Evolutionary conservation across 2,329 filamentous ascomycete species (phyloP).

Genomic region (Diaporthe batatas): DNA sequence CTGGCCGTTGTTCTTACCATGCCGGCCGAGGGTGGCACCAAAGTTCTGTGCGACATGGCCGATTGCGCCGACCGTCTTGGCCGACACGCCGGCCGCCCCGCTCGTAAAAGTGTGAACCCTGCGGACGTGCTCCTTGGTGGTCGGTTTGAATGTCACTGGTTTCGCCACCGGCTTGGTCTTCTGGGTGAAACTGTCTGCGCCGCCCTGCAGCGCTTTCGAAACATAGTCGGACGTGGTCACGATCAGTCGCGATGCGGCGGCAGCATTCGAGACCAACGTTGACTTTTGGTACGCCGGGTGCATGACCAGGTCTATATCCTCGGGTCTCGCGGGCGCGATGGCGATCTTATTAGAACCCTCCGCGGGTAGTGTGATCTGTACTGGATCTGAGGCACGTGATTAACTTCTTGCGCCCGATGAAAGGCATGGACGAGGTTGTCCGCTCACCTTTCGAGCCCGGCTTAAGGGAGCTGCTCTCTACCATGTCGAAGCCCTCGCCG

Average conservation of each 20-base stretch:
- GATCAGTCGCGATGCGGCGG: conserved; percentile 89
- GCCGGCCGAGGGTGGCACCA: conserved; percentile 80
- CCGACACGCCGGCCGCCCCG: conserved; percentile 81
- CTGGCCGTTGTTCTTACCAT: conserved; percentile 66
- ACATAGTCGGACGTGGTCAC: conserved; percentile 88
- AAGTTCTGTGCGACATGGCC: conserved; percentile 89
- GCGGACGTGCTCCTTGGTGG: conserved; percentile 86
- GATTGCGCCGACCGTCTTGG: conserved; percentile 89
- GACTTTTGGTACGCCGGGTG: conserved; percentile 95
- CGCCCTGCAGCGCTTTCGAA: conserved; percentile 80
- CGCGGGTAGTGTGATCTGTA: conserved; percentile 80
- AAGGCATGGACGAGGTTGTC: neutral
- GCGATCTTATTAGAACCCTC: conserved; percentile 75
- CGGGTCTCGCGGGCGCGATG: conserved; percentile 75
- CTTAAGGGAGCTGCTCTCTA: conserved; percentile 81
- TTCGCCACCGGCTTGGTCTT: conserved; percentile 83
- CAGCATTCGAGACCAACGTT: conserved; percentile 86
- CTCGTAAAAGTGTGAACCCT: conserved; percentile 90
- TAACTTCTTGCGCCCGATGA: neutral
- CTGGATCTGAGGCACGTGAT: conserved; percentile 70
- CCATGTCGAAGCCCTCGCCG: conserved; percentile 82
- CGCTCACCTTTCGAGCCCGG: conserved; percentile 89
- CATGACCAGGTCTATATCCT: conserved; percentile 81
- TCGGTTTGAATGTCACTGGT: conserved; percentile 88
- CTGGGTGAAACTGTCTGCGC: conserved; percentile 84